These are phyloP conservation scores for Fusarium torreyae DNA, from an alignment of 2,329 filamentous ascomycete species.

Conservation along the genomic window DNA sequence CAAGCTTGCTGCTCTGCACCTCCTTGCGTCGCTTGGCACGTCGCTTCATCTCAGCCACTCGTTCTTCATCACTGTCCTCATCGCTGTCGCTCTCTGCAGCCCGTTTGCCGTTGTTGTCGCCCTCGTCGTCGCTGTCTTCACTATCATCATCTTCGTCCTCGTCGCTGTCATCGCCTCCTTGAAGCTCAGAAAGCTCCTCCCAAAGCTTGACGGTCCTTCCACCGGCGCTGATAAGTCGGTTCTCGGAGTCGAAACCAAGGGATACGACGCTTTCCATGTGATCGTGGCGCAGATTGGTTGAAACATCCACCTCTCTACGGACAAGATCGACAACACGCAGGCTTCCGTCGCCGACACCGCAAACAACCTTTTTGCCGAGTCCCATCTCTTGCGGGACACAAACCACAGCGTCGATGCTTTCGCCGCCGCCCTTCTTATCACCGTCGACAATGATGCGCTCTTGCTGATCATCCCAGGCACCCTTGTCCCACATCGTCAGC, in stretches of 20 bases:
- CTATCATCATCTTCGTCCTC: constrained; percentile 66
- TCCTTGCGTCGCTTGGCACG: constrained; percentile 62
- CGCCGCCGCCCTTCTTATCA: constrained; percentile 70
- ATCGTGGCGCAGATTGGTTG: constrained; percentile 78
- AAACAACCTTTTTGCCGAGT: constrained; percentile 80
- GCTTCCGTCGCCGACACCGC: constrained; percentile 85
- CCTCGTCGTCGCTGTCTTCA: constrained; percentile 62
- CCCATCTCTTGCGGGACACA: constrained; percentile 79
- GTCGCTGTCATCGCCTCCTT: constrained; percentile 55
- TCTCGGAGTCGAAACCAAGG: constrained; percentile 86
- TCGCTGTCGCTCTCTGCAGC: constrained; percentile 66
- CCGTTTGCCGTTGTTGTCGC: constrained; percentile 62
- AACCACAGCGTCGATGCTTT: constrained; percentile 85
- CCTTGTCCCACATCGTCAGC: constrained; percentile 93
- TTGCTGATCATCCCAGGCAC: constrained; percentile 95
- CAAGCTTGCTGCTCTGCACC: constrained; percentile 60
- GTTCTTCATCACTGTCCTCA: constrained; percentile 56
- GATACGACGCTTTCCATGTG: constrained; percentile 89
- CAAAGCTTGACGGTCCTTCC: constrained; percentile 91
- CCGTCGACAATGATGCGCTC: constrained; percentile 85
- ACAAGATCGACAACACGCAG: constrained; percentile 84
- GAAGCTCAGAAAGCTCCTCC: constrained; percentile 80
- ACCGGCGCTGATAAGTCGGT: constrained; percentile 90
- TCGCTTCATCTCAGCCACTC: constrained; percentile 60
- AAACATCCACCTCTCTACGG: constrained; percentile 78